Evolutionary conservation across 192 early-diverging fungal species (phyloP), one percentile per base, ranked within the genome.

Genomic region (Helicostylum pulchrum): DNA sequence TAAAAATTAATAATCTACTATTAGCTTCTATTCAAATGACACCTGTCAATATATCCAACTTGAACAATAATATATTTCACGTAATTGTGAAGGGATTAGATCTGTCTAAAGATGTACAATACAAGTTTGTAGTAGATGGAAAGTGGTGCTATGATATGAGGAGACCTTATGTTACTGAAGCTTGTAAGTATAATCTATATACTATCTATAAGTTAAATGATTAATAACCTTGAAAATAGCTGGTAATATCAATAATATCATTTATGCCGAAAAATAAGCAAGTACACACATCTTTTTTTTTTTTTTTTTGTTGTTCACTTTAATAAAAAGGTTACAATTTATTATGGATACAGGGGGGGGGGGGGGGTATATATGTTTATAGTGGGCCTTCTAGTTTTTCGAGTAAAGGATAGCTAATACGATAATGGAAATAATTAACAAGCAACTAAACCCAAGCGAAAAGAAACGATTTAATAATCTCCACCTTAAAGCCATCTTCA

Each of bases 81-180:
- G 54, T 56, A 9, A 15, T 39, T n/a, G 31, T 56, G n/a, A 39
- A 39, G 6, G 19, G 7, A n/a, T 39, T 72, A 26, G 65, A 72
- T 43, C 30, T 21, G 8, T 67, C 58, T 14, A 67, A 62, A 31
- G 62, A 72, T 23, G 49, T 62, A 26, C n/a, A 62, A 52, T 77
- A 69, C 60, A 77, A 77, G 26, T 77, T 77, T 45, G 65, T 77
- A 3, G 75, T 77, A 2, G 75, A 77, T 67, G 75, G 75, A 4
- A 65, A 60, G 0, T 77, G 75, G 75, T 62, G 64, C 4, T 77
- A 72, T 68, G 72, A 72, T 10, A 43, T 66, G 26, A 64, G 73
- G 17, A 73, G 66, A 53, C 52, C 58, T n/a, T 55, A 55, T 30
- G 30, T 55, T 10, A 57, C 62, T 15, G 75, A 77, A 39, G 36